phyloP scores from a whole-genome alignment of 306 rosid genomes.

The Ceratonia siliqua region DNA sequence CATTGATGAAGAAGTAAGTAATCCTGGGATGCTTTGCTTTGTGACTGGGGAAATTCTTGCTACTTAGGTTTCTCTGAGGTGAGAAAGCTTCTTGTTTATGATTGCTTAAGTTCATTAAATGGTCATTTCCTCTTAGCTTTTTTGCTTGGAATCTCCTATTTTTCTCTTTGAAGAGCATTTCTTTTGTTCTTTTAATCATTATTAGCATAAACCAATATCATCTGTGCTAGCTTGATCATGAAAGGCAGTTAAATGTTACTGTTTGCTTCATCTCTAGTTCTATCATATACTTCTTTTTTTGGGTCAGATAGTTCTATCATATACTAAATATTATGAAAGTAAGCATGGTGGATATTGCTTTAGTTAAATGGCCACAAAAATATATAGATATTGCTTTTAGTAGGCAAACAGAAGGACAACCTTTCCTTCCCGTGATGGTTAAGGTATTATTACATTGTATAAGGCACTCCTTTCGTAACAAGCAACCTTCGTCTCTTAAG shows the following conservation, averaged over 20 bases:
- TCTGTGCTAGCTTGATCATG: neutral
- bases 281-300: neutral
- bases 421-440: conserved; percentile 12
- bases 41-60: conserved; percentile 34
- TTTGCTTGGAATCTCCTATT: neutral
- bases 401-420: neutral
- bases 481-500: neutral
- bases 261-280: neutral
- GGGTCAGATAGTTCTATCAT: neutral
- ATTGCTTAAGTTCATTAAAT: neutral
- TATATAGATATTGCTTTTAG: neutral
- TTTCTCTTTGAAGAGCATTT: neutral
- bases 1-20: conserved; percentile 51
- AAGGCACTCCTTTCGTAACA: neutral
- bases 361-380: no score
- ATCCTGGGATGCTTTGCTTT: conserved; percentile 60
- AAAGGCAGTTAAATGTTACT: no score
- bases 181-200: neutral
- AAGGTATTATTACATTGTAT: neutral
- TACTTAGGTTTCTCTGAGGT: conserved; percentile 10
- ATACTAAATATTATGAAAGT: neutral
- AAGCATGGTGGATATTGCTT: neutral
- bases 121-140: neutral
- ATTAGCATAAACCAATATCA: neutral
- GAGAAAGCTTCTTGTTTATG: conserved; percentile 23